Base-by-base conservation (phyloP, 2,329 filamentous ascomycete genomes). In the Fusarium sp. region DNA sequence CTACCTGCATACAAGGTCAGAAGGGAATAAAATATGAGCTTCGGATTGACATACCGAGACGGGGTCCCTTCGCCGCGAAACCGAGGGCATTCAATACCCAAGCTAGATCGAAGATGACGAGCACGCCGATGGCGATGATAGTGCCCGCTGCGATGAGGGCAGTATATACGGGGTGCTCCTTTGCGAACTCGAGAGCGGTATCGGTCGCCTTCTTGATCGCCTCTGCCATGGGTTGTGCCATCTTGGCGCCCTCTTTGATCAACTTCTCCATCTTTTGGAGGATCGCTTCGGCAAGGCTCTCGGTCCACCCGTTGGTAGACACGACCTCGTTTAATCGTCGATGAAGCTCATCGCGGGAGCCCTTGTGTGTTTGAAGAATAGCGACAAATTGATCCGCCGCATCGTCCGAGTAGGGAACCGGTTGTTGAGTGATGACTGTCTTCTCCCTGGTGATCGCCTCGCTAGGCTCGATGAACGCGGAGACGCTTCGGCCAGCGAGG, bases 41-140 rank as follows among this genome's bases (percentile, higher is more conserved):
- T 30, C 2, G 5, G 11, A 4, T 20, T 23, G 16, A 73, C 76
- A 45, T 64, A 76, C 77, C 73, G 4, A 69, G 6, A 20, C 68
- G 57, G 1, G 73, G 77, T 0, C 78, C 78, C 2, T 23, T 61
- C 1, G 30, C 5, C 3, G 68, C 68, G 13, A 79, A 79, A 1
- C 77, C 77, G 2, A 79, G 39, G 2, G 73, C 71, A 10, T 73
- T 67, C 61, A 79, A 18, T 11, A 76, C 65, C 76, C 76, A 78
- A 8, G 54, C 16, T 0, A 78, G 71, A 2, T 70, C 71, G 43
- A 78, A 65, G 20, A 67, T 66, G 8, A 66, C 71, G 16, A 79
- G 43, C 3, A 78, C 35, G 2, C 66, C 78, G 11, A 80, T 41
- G 11, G 70, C 71, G 6, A 78, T 50, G 4, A 79, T 35, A 0